These are phyloP conservation scores for Tetraselmis striata DNA, from an alignment of 139 green algal genomes.

Conservation along the genomic window DNA sequence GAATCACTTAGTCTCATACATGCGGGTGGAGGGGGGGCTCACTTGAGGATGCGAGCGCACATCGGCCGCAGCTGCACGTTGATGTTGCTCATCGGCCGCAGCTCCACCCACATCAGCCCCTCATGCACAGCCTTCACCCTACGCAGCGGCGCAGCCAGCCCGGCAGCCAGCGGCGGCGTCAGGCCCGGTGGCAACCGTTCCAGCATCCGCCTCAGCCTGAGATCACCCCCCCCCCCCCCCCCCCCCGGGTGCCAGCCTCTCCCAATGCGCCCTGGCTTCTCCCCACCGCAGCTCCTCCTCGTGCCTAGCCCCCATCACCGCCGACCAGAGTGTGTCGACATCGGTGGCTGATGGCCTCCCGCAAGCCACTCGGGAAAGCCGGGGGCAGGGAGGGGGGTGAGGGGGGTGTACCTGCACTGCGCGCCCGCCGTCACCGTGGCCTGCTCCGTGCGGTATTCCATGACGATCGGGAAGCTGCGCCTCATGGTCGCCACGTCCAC, in stretches of 20 bases:
- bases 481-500: background rate
- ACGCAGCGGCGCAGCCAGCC: too few species aligned
- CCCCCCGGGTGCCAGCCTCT: too few species aligned
- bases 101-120: background rate
- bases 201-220: too few species aligned
- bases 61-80: background rate
- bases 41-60: background rate
- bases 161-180: too few species aligned
- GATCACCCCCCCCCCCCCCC: too few species aligned
- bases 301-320: too few species aligned
- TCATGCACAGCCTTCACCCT: background rate
- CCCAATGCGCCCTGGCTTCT: too few species aligned
- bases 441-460: background rate
- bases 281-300: too few species aligned
- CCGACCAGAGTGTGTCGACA: too few species aligned
- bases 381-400: background rate
- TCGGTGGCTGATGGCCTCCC: too few species aligned
- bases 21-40: background rate
- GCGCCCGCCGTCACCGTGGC: background rate
- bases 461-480: background rate
- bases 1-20: background rate
- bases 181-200: too few species aligned
- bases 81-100: background rate
- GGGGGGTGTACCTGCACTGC: background rate
- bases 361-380: too few species aligned